phyloP scores from a whole-genome alignment of 176 grass and related monocot species.

The Tillandsia leiboldiana region DNA sequence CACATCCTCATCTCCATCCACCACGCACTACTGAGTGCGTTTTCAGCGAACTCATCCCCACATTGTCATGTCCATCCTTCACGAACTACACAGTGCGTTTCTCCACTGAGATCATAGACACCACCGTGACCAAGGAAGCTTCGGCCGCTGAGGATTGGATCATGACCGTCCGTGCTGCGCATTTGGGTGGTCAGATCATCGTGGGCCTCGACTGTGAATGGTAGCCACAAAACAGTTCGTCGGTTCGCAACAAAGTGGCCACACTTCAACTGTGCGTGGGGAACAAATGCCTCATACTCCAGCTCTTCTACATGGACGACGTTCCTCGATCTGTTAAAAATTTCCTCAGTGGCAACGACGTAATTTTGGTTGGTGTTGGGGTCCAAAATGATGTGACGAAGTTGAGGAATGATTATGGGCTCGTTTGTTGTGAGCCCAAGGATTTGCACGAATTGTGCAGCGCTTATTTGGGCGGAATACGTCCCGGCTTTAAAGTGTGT shows the following conservation, averaged over 20 bases:
- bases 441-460: conserved; percentile 25
- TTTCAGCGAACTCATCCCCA: too few relatives aligned
- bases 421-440: conserved; percentile 12
- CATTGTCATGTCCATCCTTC: too few relatives aligned
- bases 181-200: not conserved
- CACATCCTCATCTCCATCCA: not conserved
- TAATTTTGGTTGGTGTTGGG: conserved; percentile 36
- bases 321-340: conserved; percentile 23
- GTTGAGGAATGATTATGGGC: conserved; percentile 29
- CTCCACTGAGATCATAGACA: conserved; percentile 16
- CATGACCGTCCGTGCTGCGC: conserved; percentile 7
- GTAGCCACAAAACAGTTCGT: conserved; percentile 13
- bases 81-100: conserved; percentile 19
- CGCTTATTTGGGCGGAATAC: conserved; percentile 4
- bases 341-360: conserved; percentile 30
- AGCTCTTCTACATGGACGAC: conserved; percentile 35
- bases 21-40: too few relatives aligned
- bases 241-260: conserved; percentile 30
- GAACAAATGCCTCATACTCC: conserved; percentile 39
- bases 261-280: conserved; percentile 45
- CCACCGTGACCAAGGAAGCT: conserved; percentile 28
- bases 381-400: conserved; percentile 27
- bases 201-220: conserved; percentile 58
- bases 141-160: conserved; percentile 13
- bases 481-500: too few relatives aligned